Conservation (phyloP, 129 eudicot genomes). For the Flaveria bidentis region DNA sequence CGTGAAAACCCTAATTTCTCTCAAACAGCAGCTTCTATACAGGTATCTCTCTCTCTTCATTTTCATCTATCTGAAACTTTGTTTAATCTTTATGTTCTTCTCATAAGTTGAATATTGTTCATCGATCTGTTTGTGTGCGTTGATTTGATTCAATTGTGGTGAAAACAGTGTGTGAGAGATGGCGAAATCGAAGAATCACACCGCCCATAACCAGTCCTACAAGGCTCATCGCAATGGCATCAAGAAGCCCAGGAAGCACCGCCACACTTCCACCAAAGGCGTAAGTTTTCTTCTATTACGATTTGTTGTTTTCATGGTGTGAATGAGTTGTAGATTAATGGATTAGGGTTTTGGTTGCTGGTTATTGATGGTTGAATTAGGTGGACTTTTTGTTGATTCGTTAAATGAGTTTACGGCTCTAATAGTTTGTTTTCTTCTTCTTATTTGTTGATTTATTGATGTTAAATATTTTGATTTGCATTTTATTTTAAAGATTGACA, state of each 20-base stretch:
- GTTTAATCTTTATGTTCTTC: neutral
- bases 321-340: neutral
- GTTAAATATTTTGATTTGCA: neutral
- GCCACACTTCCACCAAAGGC: slow-evolving; percentile 89
- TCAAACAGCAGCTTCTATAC: slow-evolving; percentile 20
- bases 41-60: slow-evolving; percentile 18
- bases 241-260: slow-evolving; percentile 86
- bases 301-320: neutral
- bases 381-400: neutral
- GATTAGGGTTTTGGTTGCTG: neutral
- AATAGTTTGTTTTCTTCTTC: neutral
- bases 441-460: neutral
- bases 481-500: neutral
- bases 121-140: slow-evolving; percentile 5
- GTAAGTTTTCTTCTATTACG: slow-evolving; percentile 9
- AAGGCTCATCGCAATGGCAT: slow-evolving; percentile 90
- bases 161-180: slow-evolving; percentile 28
- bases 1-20: slow-evolving; percentile 32
- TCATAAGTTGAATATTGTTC: neutral
- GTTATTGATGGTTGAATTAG: neutral
- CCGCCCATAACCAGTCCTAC: slow-evolving; percentile 82
- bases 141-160: slow-evolving; percentile 11
- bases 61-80: neutral
- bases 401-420: neutral
- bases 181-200: slow-evolving; percentile 92